Evolutionary conservation across 768 basidiomycete genomes (phyloP).

Genomic region (Boletellus emodensis): DNA sequence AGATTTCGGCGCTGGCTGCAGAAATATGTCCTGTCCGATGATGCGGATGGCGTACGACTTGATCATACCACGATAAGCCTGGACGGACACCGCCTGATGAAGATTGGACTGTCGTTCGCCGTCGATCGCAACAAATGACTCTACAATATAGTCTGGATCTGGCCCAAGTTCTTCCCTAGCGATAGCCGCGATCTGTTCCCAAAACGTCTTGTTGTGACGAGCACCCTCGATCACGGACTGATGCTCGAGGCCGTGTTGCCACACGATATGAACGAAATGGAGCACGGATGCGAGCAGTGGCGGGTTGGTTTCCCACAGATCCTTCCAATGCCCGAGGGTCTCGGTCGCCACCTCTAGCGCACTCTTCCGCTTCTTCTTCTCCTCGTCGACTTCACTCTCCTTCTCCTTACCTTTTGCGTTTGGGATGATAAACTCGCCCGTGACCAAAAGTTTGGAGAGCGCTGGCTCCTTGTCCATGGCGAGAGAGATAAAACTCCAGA

Average conservation of each 20-base stretch:
- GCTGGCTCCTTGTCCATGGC: constrained; percentile 87
- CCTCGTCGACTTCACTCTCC: constrained; percentile 12
- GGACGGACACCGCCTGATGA: constrained; percentile 57
- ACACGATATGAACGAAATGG: constrained; percentile 70
- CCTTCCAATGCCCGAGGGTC: constrained; percentile 65
- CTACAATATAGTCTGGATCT: constrained; percentile 61
- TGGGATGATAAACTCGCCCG: constrained; percentile 62
- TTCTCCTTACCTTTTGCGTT: constrained; percentile 38
- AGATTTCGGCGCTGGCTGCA: constrained; percentile 45
- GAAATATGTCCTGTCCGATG: constrained; percentile 68
- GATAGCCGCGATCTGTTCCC: constrained; percentile 64
- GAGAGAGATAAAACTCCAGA: constrained; percentile 81
- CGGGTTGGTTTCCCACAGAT: constrained; percentile 74
- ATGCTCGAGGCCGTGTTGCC: constrained; percentile 80
- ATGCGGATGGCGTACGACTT: constrained; percentile 77
- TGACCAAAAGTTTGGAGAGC: constrained; percentile 71
- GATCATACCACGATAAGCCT: constrained; percentile 64
- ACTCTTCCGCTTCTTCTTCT: constrained; percentile 41
- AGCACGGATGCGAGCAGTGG: constrained; percentile 70
- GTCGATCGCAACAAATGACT: constrained; percentile 40
- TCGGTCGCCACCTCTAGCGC: constrained; percentile 67
- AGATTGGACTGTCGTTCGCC: constrained; percentile 44
- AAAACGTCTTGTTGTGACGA: constrained; percentile 58
- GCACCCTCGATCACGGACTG: constrained; percentile 52
- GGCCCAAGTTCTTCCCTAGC: constrained; percentile 70